Evolutionary conservation across 2,329 filamentous ascomycete genomes (phyloP), one percentile per base, ranked within the genome.

Genomic region (Diaporthe ilicicola): DNA sequence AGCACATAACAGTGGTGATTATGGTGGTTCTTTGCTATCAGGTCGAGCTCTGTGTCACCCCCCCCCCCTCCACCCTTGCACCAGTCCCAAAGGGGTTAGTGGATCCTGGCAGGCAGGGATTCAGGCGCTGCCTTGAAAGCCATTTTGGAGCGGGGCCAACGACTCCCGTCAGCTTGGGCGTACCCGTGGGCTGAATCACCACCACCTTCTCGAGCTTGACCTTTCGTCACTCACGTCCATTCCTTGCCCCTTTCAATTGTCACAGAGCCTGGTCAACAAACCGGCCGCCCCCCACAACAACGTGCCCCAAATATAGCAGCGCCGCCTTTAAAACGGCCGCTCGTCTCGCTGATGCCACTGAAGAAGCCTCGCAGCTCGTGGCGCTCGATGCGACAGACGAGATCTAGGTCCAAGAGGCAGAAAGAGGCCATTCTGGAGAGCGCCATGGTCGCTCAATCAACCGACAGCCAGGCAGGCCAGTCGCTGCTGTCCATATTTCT

Each of bases 341-440:
- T 59, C 22, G 34, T 59, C 6, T 59, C 53, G 32, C 29, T 42
- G n/a, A 59, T 59, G 59, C 68, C 54, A 39, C 61, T 72, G 68
- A 67, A 48, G 62, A 72, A 70, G 62, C 22, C 67, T 50, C 68
- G 62, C 19, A 59, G 51, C 24, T 73, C n/a, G n/a, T n/a, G 69
- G 64, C 55, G 71, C 55, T 24, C 22, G 39, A 68, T 34, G 64
- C 64, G 71, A 61, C 55, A 65, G 64, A 65, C 69, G 29, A 73
- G 64, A 50, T 73, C 71, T 10, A 71, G 27, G 22, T 51, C 56
- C 42, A 70, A 70, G 42, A 56, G 62, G 51, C 64, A 66, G 17
- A 48, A 62, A 39, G 48, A 71, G 65, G 68, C 68, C 4, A 39
- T 17, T 13, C 54, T 62, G 22, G 55, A 54, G 48, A 48, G 44